Percentiles rank a stretch among this genome's conserved stretches.
These are phyloP conservation scores for Exophiala sp. DNA, from an alignment of 2,329 filamentous ascomycete genomes.

Conservation along the genomic window DNA sequence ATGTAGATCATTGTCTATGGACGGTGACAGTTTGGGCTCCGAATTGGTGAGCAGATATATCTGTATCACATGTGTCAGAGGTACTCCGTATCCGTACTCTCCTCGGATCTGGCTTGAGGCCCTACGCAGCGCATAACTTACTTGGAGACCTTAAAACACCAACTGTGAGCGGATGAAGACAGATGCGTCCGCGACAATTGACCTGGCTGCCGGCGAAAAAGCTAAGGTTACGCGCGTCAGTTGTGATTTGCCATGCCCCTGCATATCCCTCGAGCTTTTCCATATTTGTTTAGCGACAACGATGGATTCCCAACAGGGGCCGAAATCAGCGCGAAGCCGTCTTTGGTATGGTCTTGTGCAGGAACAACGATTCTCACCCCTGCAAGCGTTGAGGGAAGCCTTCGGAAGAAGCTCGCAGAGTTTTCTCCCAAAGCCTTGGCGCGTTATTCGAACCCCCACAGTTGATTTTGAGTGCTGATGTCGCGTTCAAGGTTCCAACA, in stretches of 20 bases:
- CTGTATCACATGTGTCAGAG: no score
- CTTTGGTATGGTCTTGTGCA: conserved; percentile 5
- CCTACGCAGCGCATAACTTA: no score
- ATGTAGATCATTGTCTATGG: no score
- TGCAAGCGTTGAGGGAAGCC: conserved; percentile 4
- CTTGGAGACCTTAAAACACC: no score
- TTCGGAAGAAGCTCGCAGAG: conserved; percentile 4
- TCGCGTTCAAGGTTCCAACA: background rate
- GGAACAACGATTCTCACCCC: conserved; percentile 5
- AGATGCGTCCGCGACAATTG: background rate
- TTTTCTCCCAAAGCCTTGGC: background rate
- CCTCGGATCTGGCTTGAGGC: no score
- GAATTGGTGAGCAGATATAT: no score
- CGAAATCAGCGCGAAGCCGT: background rate
- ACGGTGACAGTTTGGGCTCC: no score
- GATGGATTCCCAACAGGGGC: background rate
- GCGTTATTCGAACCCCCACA: background rate
- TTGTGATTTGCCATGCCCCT: conserved; percentile 12
- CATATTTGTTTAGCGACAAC: background rate
- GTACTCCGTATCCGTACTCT: no score
- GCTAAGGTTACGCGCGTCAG: background rate
- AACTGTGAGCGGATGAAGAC: background rate
- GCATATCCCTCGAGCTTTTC: background rate
- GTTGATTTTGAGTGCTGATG: background rate
- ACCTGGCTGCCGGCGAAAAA: background rate